Conservation (phyloP, 1,284 basidiomycete species). For the Cryptococcus neoformans region DNA sequence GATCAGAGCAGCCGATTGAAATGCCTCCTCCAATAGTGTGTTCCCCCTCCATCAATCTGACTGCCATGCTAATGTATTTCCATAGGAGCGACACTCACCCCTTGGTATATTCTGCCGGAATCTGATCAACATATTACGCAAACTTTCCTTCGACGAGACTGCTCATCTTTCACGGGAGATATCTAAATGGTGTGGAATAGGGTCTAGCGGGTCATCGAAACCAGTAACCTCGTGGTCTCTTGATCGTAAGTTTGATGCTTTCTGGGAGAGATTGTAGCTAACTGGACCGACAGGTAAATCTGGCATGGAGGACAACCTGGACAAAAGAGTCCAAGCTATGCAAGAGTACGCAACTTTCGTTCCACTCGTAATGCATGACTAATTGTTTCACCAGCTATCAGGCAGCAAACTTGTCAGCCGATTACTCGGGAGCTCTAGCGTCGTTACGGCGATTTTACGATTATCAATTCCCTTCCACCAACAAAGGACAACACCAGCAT, state of each 20-base stretch:
- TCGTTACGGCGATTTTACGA: constrained; percentile 46
- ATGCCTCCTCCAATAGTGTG: background rate
- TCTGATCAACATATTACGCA: constrained; percentile 31
- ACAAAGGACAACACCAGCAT: constrained; percentile 41
- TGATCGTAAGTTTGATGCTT: constrained; percentile 6
- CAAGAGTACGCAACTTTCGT: constrained; percentile 24
- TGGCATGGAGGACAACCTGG: constrained; percentile 33
- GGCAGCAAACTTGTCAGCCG: constrained; percentile 30
- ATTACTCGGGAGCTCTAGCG: constrained; percentile 37
- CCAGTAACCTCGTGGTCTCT: constrained; percentile 8
- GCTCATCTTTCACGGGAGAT: constrained; percentile 28
- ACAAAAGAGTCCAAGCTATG: constrained; percentile 28
- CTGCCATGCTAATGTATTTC: background rate
- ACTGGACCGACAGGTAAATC: constrained; percentile 9
- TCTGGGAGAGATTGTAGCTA: background rate
- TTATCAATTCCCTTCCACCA: constrained; percentile 37
- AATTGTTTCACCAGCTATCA: constrained; percentile 21
- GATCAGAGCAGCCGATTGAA: constrained; percentile 13
- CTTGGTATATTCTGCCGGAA: constrained; percentile 41
- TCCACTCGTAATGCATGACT: background rate
- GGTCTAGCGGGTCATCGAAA: constrained; percentile 8
- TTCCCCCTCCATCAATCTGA: too few species aligned
- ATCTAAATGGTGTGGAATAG: constrained; percentile 34
- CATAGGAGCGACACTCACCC: constrained; percentile 37
- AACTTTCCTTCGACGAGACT: constrained; percentile 42